Conservation (phyloP, 345 rosid genomes). For the Lenwebbia sp. region DNA sequence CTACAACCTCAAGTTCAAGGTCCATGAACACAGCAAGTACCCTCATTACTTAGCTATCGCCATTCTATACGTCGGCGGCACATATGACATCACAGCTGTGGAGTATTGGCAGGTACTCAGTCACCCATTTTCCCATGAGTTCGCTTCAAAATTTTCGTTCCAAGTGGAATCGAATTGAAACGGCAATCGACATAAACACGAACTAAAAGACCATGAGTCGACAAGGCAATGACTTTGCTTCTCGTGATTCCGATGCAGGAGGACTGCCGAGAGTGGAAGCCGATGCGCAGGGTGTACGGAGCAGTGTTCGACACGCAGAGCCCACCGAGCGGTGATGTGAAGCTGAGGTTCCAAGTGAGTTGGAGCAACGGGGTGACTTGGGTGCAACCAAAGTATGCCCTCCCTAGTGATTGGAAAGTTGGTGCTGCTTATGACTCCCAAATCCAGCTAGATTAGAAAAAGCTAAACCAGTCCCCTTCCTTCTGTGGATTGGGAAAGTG, state of each 20-base stretch:
- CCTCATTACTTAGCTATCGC: conserved; percentile 58
- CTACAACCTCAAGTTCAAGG: conserved; percentile 39
- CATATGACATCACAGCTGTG: conserved; percentile 42
- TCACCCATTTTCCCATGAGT: background rate
- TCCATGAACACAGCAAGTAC: conserved; percentile 58
- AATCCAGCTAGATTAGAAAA: conserved; percentile 34
- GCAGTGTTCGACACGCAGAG: conserved; percentile 53
- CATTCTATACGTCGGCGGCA: conserved; percentile 41
- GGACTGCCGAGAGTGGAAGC: conserved; percentile 47
- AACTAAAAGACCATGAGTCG: background rate
- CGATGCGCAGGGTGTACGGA: conserved; percentile 69
- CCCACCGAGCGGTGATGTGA: conserved; percentile 46
- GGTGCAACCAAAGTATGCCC: conserved; percentile 36
- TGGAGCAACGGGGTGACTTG: conserved; percentile 37
- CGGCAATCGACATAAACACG: background rate
- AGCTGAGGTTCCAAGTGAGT: conserved; percentile 41
- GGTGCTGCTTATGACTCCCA: conserved; percentile 50
- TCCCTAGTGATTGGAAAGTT: conserved; percentile 57
- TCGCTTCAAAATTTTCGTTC: background rate
- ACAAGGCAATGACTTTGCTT: background rate
- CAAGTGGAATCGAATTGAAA: background rate
- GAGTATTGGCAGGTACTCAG: conserved; percentile 54
- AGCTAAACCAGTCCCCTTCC: background rate
- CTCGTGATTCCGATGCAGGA: conserved; percentile 18
- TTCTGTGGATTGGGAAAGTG: background rate